A percentile compares a stretch with the other conserved stretches of the same genome.
These are phyloP conservation scores for Trypanosoma avium DNA, from an alignment of 208 protist species.

Conservation along the genomic window DNA sequence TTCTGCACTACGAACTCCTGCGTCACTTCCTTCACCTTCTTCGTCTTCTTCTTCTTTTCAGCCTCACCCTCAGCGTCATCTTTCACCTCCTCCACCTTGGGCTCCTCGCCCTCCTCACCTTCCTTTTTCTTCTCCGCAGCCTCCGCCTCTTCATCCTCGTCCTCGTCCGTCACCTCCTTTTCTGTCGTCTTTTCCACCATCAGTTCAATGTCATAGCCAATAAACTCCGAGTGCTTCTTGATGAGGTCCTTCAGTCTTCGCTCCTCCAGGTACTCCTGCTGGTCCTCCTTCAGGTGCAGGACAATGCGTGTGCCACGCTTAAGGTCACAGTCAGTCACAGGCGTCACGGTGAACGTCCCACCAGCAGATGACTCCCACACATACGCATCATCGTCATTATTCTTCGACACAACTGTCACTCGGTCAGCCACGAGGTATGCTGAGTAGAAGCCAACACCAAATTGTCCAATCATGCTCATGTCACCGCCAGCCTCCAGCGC, in stretches of 20 bases:
- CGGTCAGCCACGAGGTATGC: constrained; percentile 98
- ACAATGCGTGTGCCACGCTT: constrained; percentile 97
- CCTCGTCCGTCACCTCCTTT: constrained; percentile 94
- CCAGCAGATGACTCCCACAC: constrained; percentile 98
- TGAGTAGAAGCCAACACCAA: constrained; percentile 99
- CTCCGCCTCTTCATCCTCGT: constrained; percentile 78
- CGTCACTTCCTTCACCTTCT: constrained; percentile 74
- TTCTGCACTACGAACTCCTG: constrained; percentile 97
- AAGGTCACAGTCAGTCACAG: constrained; percentile 76
- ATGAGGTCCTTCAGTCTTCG: constrained; percentile 96
- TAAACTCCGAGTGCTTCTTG: constrained; percentile 99
- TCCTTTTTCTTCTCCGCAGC: constrained; percentile 63
- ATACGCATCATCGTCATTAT: constrained; percentile 97
- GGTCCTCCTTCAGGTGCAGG: constrained; percentile 98
- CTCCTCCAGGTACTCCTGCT: constrained; percentile 96
- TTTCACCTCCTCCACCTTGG: constrained; percentile 88
- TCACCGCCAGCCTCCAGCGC: constrained; percentile 96
- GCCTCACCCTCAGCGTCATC: constrained; percentile 90
- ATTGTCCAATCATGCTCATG: constrained; percentile 99
- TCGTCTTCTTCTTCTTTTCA: constrained; percentile 81
- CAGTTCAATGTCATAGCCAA: constrained; percentile 98
- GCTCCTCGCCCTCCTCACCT: constrained; percentile 81
- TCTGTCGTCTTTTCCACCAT: constrained; percentile 92
- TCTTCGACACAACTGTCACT: constrained; percentile 97
- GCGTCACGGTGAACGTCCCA: constrained; percentile 96